Evolutionary conservation across 169 alveolate species (phyloP).

Genomic region (Babesia bovis): DNA sequence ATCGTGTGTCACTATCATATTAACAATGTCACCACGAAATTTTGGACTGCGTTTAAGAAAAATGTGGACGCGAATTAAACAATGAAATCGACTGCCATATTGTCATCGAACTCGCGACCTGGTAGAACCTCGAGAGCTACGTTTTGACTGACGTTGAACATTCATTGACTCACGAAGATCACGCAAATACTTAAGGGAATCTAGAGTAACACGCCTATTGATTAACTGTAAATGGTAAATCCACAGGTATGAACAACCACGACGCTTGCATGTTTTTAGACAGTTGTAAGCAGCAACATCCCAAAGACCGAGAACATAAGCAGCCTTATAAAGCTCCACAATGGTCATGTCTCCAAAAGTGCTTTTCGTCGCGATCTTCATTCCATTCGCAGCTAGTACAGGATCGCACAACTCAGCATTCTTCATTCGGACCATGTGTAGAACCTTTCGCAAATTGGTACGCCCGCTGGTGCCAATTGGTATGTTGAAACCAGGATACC

Average conservation of each 20-base stretch:
- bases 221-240: constrained; percentile 58
- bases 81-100: no score
- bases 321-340: constrained; percentile 75
- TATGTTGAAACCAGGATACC: constrained; percentile 79
- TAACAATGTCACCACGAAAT: no score
- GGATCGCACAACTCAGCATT: constrained; percentile 72
- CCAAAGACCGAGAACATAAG: constrained; percentile 75
- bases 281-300: constrained; percentile 76
- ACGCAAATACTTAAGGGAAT: constrained; percentile 74
- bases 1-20: no score
- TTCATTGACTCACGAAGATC: constrained; percentile 47
- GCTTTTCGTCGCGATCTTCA: constrained; percentile 68
- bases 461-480: constrained; percentile 80
- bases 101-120: neutral
- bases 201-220: constrained; percentile 64
- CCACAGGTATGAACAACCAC: constrained; percentile 73
- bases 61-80: no score
- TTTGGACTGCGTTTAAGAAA: no score
- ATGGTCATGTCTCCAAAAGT: constrained; percentile 79
- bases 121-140: constrained; percentile 1
- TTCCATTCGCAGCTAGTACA: constrained; percentile 71
- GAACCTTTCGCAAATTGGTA: constrained; percentile 71
- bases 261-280: constrained; percentile 71
- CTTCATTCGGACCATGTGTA: constrained; percentile 74
- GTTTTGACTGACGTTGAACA: constrained; percentile 27